A percentile compares a stretch with the other conserved stretches of the same genome.
phyloP scores from a whole-genome alignment of 2,329 filamentous ascomycete genomes.

The Pseudonectria buxi region DNA sequence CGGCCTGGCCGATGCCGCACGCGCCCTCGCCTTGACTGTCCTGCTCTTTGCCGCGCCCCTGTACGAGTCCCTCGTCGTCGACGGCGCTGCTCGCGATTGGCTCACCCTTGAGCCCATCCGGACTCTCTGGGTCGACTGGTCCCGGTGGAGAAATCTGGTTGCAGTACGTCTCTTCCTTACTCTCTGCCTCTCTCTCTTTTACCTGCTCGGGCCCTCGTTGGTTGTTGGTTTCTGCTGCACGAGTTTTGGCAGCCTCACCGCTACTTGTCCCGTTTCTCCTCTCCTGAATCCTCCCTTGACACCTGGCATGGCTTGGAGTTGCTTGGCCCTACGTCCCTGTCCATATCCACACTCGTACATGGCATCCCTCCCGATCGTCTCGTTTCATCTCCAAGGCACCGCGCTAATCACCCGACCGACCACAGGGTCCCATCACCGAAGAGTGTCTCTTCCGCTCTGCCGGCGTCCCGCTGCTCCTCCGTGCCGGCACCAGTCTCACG shows the following conservation, averaged over 20 bases:
- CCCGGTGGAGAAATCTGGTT: constrained; percentile 78
- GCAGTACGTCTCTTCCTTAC: constrained; percentile 51
- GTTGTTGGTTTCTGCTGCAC: constrained; percentile 5
- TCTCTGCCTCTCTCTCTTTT: not conserved
- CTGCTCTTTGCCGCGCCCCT: constrained; percentile 79
- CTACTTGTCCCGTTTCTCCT: not conserved
- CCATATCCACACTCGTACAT: not conserved
- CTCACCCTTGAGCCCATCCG: constrained; percentile 45
- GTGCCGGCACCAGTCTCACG: constrained; percentile 51
- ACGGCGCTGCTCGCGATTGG: constrained; percentile 64
- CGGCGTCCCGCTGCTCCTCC: constrained; percentile 73
- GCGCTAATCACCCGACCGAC: constrained; percentile 3
- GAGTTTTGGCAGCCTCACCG: constrained; percentile 7
- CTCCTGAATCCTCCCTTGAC: constrained; percentile 1
- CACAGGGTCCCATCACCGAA: constrained; percentile 77
- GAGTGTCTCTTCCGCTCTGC: constrained; percentile 90
- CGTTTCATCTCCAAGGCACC: no score
- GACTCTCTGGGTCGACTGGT: constrained; percentile 65
- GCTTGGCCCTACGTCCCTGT: not conserved
- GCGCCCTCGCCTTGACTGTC: constrained; percentile 62
- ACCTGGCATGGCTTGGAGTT: not conserved
- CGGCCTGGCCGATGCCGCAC: constrained; percentile 55
- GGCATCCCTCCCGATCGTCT: constrained; percentile 3
- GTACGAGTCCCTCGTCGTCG: constrained; percentile 69
- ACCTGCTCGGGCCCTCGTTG: constrained; percentile 9